Percentiles rank a stretch among this genome's conserved stretches.
Conservation (phyloP, 805 yeast species). For the Geotrichum ghanense region DNA sequence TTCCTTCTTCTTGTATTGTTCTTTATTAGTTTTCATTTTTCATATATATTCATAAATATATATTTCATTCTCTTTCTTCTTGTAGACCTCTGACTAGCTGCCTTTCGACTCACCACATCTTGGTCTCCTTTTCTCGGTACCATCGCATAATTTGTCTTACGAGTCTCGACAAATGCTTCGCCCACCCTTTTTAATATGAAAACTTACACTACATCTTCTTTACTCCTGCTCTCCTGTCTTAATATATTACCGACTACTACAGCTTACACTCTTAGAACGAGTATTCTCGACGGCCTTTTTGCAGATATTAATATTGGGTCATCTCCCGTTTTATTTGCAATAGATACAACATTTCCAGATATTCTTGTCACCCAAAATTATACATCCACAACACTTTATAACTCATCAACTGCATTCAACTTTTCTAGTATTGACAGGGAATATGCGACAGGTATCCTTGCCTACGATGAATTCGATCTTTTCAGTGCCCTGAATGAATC, state of each 20-base stretch:
- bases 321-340: background rate
- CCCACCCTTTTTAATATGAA: no score
- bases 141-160: no score
- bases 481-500: slow-evolving; percentile 2
- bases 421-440: slow-evolving; percentile 4
- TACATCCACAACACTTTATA: background rate
- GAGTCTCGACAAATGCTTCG: no score
- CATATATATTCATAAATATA: no score
- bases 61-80: no score
- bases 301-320: background rate
- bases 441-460: slow-evolving; percentile 8
- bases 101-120: no score
- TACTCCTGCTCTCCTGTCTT: no score
- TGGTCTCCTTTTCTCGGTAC: no score
- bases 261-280: background rate
- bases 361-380: background rate
- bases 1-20: background rate
- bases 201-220: no score
- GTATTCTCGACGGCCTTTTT: background rate
- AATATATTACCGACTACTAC: no score
- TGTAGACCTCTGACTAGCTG: no score
- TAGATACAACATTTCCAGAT: background rate
- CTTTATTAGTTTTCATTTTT: no score
- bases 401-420: slow-evolving; percentile 5
- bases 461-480: slow-evolving; percentile 7